Evolutionary conservation across 257 asterid species (phyloP).

Genomic region (Hygrophila difformis): DNA sequence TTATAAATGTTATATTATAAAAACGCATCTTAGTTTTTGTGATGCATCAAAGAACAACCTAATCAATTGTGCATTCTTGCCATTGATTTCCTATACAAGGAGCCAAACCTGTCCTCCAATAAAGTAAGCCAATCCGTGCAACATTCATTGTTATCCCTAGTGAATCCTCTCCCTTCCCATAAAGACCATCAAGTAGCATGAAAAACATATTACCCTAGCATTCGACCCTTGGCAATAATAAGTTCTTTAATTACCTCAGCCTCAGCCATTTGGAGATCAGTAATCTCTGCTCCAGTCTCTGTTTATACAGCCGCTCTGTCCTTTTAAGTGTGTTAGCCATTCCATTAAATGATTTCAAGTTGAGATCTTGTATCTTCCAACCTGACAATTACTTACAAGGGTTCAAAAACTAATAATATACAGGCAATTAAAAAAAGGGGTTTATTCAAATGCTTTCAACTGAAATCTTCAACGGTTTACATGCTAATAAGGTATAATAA

Average conservation of each 20-base stretch:
- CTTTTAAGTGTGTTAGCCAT: constrained; percentile 39
- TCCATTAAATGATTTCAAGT: constrained; percentile 39
- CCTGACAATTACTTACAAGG: constrained; percentile 27
- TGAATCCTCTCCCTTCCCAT: too few species aligned
- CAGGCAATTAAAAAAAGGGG: constrained; percentile 11
- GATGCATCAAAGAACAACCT: constrained; percentile 4
- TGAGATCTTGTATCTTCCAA: constrained; percentile 43
- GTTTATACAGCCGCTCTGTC: constrained; percentile 37
- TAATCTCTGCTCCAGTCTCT: constrained; percentile 41
- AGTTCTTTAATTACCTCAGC: constrained; percentile 51
- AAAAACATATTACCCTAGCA: neutral
- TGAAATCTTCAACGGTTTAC: too few species aligned
- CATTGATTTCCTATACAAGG: neutral
- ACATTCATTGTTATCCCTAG: too few species aligned
- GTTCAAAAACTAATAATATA: constrained; percentile 1
- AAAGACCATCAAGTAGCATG: too few species aligned
- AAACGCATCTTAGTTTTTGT: neutral
- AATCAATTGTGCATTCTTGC: neutral
- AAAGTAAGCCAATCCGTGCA: too few species aligned
- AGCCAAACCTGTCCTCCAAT: too few species aligned
- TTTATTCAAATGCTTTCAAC: too few species aligned
- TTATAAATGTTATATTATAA: neutral
- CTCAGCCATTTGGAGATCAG: constrained; percentile 76
- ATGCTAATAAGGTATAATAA: too few species aligned
- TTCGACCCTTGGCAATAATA: constrained; percentile 4